A percentile compares a stretch with the other conserved stretches of the same genome.
phyloP scores from a whole-genome alignment of 2,329 filamentous ascomycete genomes.

The Zymoseptoria tritici region DNA sequence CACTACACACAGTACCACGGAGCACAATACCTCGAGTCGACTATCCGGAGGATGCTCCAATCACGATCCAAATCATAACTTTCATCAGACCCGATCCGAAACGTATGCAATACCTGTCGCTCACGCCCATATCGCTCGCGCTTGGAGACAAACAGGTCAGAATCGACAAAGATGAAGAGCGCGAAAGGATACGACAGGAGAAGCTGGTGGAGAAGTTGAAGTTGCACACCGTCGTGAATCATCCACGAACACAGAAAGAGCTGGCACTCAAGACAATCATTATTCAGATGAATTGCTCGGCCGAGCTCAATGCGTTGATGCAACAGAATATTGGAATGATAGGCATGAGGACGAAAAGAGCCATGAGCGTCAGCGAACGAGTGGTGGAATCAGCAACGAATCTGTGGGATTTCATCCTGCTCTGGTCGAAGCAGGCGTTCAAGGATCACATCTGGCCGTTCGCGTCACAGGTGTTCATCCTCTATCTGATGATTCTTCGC shows the following conservation, averaged over 20 bases:
- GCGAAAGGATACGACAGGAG: conserved; percentile 53
- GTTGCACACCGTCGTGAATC: conserved; percentile 75
- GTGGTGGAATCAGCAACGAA: conserved; percentile 90
- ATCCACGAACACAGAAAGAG: conserved; percentile 73
- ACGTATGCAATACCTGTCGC: conserved; percentile 92
- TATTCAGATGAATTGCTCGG: conserved; percentile 93
- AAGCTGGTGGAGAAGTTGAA: conserved; percentile 78
- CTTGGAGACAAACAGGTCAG: conserved; percentile 64
- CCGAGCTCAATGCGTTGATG: conserved; percentile 76
- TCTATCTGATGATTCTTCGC: conserved; percentile 71
- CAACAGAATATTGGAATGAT: conserved; percentile 84
- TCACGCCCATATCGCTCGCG: conserved; percentile 80
- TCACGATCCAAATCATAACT: conserved; percentile 77
- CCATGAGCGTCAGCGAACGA: conserved; percentile 85
- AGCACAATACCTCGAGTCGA: conserved; percentile 61
- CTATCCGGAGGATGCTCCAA: conserved; percentile 56
- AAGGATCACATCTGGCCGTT: conserved; percentile 72
- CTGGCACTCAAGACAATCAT: conserved; percentile 71
- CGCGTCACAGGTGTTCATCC: conserved; percentile 62
- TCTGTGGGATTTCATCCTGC: conserved; percentile 65
- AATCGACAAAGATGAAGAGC: conserved; percentile 66
- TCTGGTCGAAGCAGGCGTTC: conserved; percentile 63
- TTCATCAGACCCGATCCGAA: conserved; percentile 80
- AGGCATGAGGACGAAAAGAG: conserved; percentile 70
- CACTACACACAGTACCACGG: conserved; percentile 47